These are phyloP conservation scores for Sonneratia alba DNA, from an alignment of 345 rosid species.

Conservation along the genomic window DNA sequence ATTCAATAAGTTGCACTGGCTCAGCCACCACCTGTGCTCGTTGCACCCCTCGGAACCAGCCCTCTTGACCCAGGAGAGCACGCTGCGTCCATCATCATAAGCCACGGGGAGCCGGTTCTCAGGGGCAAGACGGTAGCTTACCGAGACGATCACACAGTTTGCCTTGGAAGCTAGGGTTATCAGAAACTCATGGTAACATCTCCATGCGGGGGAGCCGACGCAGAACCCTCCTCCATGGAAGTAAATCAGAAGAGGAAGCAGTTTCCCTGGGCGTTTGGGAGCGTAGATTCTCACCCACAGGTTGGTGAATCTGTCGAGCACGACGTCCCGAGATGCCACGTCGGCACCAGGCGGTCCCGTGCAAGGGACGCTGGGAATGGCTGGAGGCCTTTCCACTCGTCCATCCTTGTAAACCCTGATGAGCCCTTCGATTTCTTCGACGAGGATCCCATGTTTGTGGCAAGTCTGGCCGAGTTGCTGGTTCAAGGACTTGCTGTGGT, in stretches of 20 bases:
- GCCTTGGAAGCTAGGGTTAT: slow-evolving; percentile 31
- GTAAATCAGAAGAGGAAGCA: slow-evolving; percentile 48
- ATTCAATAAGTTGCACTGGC: slow-evolving; percentile 12
- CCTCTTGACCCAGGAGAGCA: slow-evolving; percentile 48
- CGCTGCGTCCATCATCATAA: slow-evolving; percentile 49
- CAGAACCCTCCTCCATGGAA: slow-evolving; percentile 76
- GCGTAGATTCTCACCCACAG: slow-evolving; percentile 62
- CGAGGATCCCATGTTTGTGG: slow-evolving; percentile 31
- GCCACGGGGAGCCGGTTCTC: slow-evolving; percentile 57
- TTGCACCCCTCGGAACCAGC: slow-evolving; percentile 13
- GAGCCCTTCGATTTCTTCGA: slow-evolving; percentile 57
- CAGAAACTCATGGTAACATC: slow-evolving; percentile 55
- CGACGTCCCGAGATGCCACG: slow-evolving; percentile 40
- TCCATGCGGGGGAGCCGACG: slow-evolving; percentile 55
- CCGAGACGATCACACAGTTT: slow-evolving; percentile 36
- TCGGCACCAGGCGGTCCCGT: slow-evolving; percentile 30
- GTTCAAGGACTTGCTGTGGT: slow-evolving; percentile 21
- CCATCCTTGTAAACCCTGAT: slow-evolving; percentile 61
- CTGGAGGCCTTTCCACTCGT: slow-evolving; percentile 51
- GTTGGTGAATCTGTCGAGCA: slow-evolving; percentile 38
- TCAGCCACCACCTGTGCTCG: slow-evolving; percentile 23
- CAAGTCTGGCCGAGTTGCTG: slow-evolving; percentile 20
- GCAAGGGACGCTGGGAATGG: slow-evolving; percentile 38
- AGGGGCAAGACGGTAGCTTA: slow-evolving; percentile 54
- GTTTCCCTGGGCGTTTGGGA: slow-evolving; percentile 24